Percentiles rank a stretch among this genome's conserved stretches.
Evolutionary conservation across 1,284 basidiomycete genomes (phyloP).

Genomic region (Mycosarcoma maydis): DNA sequence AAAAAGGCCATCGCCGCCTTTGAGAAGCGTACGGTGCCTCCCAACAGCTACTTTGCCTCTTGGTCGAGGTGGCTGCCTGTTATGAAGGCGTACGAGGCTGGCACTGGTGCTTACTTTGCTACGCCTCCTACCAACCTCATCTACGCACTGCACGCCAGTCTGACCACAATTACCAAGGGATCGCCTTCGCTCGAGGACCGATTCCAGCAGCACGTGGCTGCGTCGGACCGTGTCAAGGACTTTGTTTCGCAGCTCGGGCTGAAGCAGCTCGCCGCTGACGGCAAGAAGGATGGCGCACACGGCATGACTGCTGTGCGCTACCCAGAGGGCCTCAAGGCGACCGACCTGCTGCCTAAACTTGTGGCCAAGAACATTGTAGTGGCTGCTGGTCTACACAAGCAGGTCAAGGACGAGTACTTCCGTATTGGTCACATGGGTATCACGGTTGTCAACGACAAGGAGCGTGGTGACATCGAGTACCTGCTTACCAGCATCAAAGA

Average conservation of each 20-base stretch:
- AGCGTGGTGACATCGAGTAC: slow-evolving; percentile 75
- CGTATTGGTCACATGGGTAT: slow-evolving; percentile 83
- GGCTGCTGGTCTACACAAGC: slow-evolving; percentile 88
- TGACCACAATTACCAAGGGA: slow-evolving; percentile 75
- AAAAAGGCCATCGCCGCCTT: slow-evolving; percentile 81
- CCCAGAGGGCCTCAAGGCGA: slow-evolving; percentile 61
- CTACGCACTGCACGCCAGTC: slow-evolving; percentile 85
- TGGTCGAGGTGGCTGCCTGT: slow-evolving; percentile 65
- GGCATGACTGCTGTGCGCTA: slow-evolving; percentile 66
- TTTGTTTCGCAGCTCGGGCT: slow-evolving; percentile 77
- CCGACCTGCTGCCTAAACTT: slow-evolving; percentile 69
- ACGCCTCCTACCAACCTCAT: slow-evolving; percentile 86
- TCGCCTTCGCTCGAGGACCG: slow-evolving; percentile 78
- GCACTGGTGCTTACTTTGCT: slow-evolving; percentile 62
- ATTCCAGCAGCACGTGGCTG: slow-evolving; percentile 79
- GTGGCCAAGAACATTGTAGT: slow-evolving; percentile 79
- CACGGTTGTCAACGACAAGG: slow-evolving; percentile 75
- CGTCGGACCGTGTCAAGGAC: slow-evolving; percentile 79
- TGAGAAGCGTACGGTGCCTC: slow-evolving; percentile 76
- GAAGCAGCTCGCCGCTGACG: slow-evolving; percentile 62
- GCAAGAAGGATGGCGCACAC: slow-evolving; percentile 64
- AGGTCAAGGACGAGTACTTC: slow-evolving; percentile 78
- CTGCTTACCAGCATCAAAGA: slow-evolving; percentile 77
- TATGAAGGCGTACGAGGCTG: slow-evolving; percentile 66
- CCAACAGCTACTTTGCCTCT: slow-evolving; percentile 84